phyloP scores from a whole-genome alignment of 148 eudicot species.

The Bassia scoparia region DNA sequence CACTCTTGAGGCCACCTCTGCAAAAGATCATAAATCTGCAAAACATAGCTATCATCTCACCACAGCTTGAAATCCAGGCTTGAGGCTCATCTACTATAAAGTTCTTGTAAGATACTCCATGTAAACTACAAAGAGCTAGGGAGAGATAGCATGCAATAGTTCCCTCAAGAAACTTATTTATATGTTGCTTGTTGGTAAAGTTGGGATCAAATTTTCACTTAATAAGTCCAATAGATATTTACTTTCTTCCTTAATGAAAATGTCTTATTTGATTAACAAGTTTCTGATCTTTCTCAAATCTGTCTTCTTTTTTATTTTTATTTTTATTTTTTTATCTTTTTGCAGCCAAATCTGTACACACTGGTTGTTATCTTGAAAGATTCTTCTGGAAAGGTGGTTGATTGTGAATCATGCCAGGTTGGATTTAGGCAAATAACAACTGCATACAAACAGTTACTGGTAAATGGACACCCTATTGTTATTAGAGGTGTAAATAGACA shows the following conservation, averaged over 20 bases:
- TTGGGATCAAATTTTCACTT: neutral
- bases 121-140: too few relatives aligned
- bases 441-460: conserved; percentile 82
- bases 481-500: conserved; percentile 96
- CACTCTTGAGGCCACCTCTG: too few relatives aligned
- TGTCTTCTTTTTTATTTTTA: conserved; percentile 16
- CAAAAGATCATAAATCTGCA: too few relatives aligned
- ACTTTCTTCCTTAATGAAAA: neutral
- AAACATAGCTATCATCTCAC: too few relatives aligned
- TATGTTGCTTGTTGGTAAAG: neutral
- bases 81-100: too few relatives aligned
- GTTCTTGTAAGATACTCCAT: too few relatives aligned
- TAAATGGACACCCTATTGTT: conserved; percentile 79
- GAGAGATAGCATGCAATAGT: too few relatives aligned
- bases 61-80: too few relatives aligned
- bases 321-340: conserved; percentile 19
- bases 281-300: conserved; percentile 15
- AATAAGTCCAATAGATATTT: neutral
- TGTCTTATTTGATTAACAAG: neutral
- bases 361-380: conserved; percentile 79
- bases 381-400: conserved; percentile 65
- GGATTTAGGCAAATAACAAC: conserved; percentile 78
- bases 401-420: conserved; percentile 92
- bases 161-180: too few relatives aligned
- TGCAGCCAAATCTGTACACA: conserved; percentile 87